Conservation (phyloP, 2,329 filamentous ascomycete genomes). For the Daldinia sp. region DNA sequence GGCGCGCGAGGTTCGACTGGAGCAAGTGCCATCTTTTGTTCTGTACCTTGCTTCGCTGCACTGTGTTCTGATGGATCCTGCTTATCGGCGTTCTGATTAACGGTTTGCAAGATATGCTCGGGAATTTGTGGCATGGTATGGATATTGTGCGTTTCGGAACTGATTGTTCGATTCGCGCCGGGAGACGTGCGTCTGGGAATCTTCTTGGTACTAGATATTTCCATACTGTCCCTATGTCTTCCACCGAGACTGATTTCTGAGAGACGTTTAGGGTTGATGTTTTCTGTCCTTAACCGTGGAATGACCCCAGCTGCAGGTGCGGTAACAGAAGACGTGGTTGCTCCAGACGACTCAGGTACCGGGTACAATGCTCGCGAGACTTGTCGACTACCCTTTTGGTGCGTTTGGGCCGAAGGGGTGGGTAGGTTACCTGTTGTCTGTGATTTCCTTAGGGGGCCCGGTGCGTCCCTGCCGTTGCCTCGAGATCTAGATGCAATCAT, state of each 20-base stretch:
- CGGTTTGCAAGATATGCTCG: not conserved
- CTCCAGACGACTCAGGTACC: conserved; percentile 21
- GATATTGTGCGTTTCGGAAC: not conserved
- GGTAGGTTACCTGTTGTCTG: conserved; percentile 38
- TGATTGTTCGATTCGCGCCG: not conserved
- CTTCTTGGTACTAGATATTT: conserved; percentile 13
- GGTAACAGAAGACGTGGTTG: conserved; percentile 27
- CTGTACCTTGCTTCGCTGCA: not conserved
- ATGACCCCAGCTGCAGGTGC: not conserved
- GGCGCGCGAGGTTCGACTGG: not conserved
- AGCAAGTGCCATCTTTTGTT: not conserved
- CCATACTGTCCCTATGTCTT: conserved; percentile 30
- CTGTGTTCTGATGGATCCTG: too few relatives aligned
- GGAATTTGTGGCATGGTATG: not conserved
- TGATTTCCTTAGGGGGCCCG: conserved; percentile 23
- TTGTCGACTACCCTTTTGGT: conserved; percentile 8
- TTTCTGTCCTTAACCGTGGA: conserved; percentile 36
- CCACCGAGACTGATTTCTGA: conserved; percentile 18
- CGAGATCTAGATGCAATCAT: conserved; percentile 16
- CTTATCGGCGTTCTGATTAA: too few relatives aligned
- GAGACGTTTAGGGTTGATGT: conserved; percentile 37
- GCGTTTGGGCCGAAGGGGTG: not conserved
- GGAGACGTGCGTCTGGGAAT: not conserved
- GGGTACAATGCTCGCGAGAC: conserved; percentile 14
- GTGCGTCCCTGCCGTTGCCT: not conserved